phyloP scores from a whole-genome alignment of 2,329 filamentous ascomycete genomes.

The Elsinoe ampelina region DNA sequence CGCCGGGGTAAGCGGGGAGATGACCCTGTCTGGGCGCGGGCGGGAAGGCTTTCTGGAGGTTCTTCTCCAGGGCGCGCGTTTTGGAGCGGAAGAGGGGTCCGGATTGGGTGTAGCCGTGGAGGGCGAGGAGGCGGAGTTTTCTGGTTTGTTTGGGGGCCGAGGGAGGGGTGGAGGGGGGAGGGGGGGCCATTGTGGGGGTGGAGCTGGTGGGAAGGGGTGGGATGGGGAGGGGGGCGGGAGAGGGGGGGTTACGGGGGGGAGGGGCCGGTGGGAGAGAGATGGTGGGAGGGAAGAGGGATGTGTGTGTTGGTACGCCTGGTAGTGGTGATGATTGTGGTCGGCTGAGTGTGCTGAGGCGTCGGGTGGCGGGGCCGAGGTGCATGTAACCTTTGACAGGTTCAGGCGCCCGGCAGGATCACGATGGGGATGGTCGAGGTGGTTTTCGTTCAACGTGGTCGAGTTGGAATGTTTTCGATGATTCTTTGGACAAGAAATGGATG shows the following conservation, averaged over 20 bases:
- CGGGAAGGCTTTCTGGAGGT: constrained; percentile 65
- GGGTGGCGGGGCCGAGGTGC: neutral
- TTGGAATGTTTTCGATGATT: too few species aligned
- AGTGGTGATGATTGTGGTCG: neutral
- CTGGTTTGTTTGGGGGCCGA: neutral
- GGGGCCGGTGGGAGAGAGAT: neutral
- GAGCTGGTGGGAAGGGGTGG: neutral
- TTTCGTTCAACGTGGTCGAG: too few species aligned
- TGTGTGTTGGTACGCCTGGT: neutral
- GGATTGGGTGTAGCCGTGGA: constrained; percentile 78
- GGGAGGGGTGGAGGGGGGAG: neutral
- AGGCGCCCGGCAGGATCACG: too few species aligned
- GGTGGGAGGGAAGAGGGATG: neutral
- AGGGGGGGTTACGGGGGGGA: neutral
- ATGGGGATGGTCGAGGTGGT: too few species aligned
- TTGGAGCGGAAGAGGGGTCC: constrained; percentile 78
- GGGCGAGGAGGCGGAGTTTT: constrained; percentile 40
- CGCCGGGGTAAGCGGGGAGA: constrained; percentile 28
- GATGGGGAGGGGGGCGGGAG: neutral
- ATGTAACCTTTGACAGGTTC: neutral
- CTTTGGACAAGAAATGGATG: too few species aligned
- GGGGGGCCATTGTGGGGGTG: neutral
- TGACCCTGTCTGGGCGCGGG: constrained; percentile 41
- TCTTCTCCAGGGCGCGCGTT: constrained; percentile 76
- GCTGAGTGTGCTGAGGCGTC: neutral